phyloP scores from a whole-genome alignment of 1,139 yeast genomes.

The Spencermartinsiella ligniputridi region DNA sequence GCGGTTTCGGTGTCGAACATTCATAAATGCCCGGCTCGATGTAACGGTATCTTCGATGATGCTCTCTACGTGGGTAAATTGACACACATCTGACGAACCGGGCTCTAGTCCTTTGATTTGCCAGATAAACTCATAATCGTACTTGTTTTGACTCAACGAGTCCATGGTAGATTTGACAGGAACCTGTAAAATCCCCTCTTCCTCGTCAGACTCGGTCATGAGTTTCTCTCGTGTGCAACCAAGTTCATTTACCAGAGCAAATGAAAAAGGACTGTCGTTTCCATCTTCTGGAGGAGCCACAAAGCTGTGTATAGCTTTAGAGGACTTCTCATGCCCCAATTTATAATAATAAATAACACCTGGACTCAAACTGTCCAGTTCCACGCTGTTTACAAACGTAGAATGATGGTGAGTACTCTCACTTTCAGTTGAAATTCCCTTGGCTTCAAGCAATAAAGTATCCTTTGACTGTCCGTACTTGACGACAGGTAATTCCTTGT shows the following conservation, averaged over 20 bases:
- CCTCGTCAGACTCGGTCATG: neutral
- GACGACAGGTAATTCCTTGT: neutral
- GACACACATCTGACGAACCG: neutral
- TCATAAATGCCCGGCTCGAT: neutral
- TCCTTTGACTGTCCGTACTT: neutral
- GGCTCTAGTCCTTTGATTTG: constrained; percentile 13
- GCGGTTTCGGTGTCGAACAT: neutral
- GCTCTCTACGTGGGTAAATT: neutral
- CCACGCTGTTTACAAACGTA: constrained; percentile 25
- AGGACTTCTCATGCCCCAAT: constrained; percentile 15
- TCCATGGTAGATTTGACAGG: constrained; percentile 19
- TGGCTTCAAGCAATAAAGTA: neutral
- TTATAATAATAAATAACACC: constrained; percentile 29
- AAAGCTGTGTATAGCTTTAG: constrained; percentile 9
- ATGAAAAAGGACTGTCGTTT: constrained; percentile 11
- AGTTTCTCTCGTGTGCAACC: neutral
- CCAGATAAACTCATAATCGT: constrained; percentile 22
- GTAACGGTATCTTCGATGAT: neutral
- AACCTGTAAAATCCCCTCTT: neutral
- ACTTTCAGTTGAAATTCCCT: neutral
- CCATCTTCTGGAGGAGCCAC: constrained; percentile 18
- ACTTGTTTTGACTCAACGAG: constrained; percentile 16
- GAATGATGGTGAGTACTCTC: neutral
- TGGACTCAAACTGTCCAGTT: constrained; percentile 24
- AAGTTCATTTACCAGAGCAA: constrained; percentile 18